A percentile compares a stretch with the other conserved stretches of the same genome.
phyloP scores from a whole-genome alignment of 768 basidiomycete species.

The Suillus americanus region DNA sequence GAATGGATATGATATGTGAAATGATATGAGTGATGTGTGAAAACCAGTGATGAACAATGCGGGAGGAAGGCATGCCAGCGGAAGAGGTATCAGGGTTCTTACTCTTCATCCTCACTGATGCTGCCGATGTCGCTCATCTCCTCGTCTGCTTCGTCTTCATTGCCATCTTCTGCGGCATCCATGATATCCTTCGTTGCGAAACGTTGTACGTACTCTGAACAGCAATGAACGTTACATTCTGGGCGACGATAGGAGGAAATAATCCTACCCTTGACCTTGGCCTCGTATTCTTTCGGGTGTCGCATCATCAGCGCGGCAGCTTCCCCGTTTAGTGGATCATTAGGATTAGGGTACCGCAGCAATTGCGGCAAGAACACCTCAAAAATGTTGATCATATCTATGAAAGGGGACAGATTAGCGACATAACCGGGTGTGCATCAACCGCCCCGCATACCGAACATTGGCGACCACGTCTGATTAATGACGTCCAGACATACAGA shows the following conservation, averaged over 20 bases:
- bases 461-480: constrained; percentile 99
- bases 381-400: constrained; percentile 99
- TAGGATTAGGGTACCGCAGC: constrained; percentile 96
- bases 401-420: neutral
- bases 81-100: constrained; percentile 33
- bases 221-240: constrained; percentile 8
- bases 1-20: constrained; percentile 13
- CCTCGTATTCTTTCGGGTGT: constrained; percentile 94
- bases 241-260: neutral
- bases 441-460: constrained; percentile 80
- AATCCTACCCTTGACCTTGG: constrained; percentile 82
- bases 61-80: constrained; percentile 5
- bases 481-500: constrained; percentile 99
- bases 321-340: constrained; percentile 97
- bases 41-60: neutral
- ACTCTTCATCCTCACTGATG: constrained; percentile 63
- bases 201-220: constrained; percentile 90
- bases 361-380: constrained; percentile 98
- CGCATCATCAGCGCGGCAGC: constrained; percentile 97
- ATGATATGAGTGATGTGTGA: constrained; percentile 1
- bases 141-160: constrained; percentile 72
- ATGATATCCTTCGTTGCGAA: constrained; percentile 91
- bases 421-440: neutral
- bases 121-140: constrained; percentile 89
- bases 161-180: constrained; percentile 64